Conservation (phyloP, 768 basidiomycete genomes). For the Phanerodontia chrysosporium region DNA sequence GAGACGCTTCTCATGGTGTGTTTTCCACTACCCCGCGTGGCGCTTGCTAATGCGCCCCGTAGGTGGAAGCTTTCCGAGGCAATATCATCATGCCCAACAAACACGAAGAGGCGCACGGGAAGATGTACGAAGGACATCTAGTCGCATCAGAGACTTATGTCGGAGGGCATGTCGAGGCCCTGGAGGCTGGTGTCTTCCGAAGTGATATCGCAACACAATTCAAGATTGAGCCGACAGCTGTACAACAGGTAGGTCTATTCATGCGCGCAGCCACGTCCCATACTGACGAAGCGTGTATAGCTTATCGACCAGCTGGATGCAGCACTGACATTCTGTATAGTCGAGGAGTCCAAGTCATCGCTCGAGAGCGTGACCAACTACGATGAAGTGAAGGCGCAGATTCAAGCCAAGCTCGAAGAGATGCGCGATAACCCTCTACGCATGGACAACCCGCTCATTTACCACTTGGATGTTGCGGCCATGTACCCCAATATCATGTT, state of each 20-base stretch:
- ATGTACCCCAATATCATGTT: conserved; percentile 99
- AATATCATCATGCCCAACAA: conserved; percentile 97
- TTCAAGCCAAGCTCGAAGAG: conserved; percentile 71
- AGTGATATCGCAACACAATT: conserved; percentile 95
- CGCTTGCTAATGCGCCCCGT: conserved; percentile 5
- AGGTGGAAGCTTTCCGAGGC: conserved; percentile 95
- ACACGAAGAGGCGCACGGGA: conserved; percentile 88
- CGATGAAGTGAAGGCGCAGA: conserved; percentile 82
- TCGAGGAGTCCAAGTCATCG: conserved; percentile 75
- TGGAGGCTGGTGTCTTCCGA: conserved; percentile 97
- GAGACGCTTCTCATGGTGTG: conserved; percentile 96
- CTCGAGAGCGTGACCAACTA: conserved; percentile 91
- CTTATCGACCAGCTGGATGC: conserved; percentile 93
- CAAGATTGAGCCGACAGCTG: conserved; percentile 86
- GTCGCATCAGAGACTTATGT: conserved; percentile 97
- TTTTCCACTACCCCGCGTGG: background rate
- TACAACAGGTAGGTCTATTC: conserved; percentile 60
- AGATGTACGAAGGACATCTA: conserved; percentile 95
- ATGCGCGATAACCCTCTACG: conserved; percentile 92
- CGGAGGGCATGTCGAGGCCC: conserved; percentile 96
- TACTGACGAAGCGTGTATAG: conserved; percentile 34
- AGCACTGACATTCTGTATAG: conserved; percentile 84
- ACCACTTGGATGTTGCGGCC: conserved; percentile 97
- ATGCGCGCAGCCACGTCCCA: background rate
- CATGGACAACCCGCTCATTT: conserved; percentile 90